Base-by-base conservation (phyloP, 441 rosid genomes). In the Biscutella laevigata region DNA sequence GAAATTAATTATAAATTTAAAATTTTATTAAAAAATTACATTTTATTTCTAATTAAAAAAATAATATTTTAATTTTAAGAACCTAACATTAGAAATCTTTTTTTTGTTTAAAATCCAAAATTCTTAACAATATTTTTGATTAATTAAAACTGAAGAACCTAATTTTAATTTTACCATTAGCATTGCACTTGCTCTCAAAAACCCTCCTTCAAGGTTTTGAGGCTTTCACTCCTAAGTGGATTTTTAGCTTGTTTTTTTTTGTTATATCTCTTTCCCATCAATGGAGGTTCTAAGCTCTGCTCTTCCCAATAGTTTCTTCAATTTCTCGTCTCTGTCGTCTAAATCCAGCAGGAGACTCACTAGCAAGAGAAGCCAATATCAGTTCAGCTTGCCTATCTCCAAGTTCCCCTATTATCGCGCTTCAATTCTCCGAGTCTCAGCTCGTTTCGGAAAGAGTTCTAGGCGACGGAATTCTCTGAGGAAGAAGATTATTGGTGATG, bases 401-500 rank as follows among this genome's bases (percentile, higher is more conserved):
- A 66, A 72, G 10, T 54, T 46, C 60, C 35, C 1, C n/a, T 21
- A 8, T 36, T 3, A 11, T 12, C 49, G 75, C 49, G 35, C 59
- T 62, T 28, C 25, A 44, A 29, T n/a, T 35, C 60, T 63, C 29
- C 72, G 33, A 21, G 72, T 79, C 58, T 87, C 84, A 2, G 83
- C 88, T 50, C 84, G 66, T 39, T 79, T 81, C 40, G 73, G 83
- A 21, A 69, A 80, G 35, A 63, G 73, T 24, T 63, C 73, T 7
- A 61, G 53, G 17, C 88, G 98, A 53, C 80, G 84, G 1, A 90
- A 86, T 66, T 77, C 79, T 3, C 75, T 90, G 28, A 70, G 98
- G 74, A 65, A 81, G 66, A 90, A 90, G 75, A 77, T 78, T 17
- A 27, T 67, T 45, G 68, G 66, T 38, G 76, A 79, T 36, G 79